Percentiles rank a stretch among this genome's conserved stretches.
Evolutionary conservation across 2,329 filamentous ascomycete genomes (phyloP).

Genomic region (Diaporthe velutina): DNA sequence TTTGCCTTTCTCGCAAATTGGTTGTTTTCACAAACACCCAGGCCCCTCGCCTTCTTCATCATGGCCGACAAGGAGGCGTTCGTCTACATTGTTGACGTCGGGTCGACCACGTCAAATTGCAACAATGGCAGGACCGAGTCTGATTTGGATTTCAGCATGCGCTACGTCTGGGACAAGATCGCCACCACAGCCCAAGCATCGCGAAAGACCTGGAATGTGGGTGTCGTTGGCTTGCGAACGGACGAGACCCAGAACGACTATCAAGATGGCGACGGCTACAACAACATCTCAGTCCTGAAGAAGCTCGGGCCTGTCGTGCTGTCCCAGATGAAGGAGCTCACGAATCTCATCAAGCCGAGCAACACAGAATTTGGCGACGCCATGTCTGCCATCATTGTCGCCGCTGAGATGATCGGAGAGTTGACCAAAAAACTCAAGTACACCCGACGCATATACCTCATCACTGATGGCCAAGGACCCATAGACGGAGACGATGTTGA

Average conservation of each 20-base stretch:
- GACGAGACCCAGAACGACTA: conserved; percentile 79
- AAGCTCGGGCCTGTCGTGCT: conserved; percentile 72
- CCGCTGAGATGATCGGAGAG: conserved; percentile 85
- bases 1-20: background rate
- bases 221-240: conserved; percentile 87
- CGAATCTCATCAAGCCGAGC: conserved; percentile 75
- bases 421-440: conserved; percentile 88
- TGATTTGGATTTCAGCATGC: conserved; percentile 90
- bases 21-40: conserved; percentile 6
- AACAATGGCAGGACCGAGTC: conserved; percentile 79
- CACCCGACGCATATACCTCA: conserved; percentile 82
- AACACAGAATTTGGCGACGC: conserved; percentile 80
- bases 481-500: conserved; percentile 81
- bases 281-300: conserved; percentile 86
- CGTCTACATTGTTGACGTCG: conserved; percentile 91
- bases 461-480: conserved; percentile 83
- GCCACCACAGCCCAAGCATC: conserved; percentile 76
- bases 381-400: conserved; percentile 88
- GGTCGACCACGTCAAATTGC: conserved; percentile 82
- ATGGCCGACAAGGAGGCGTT: conserved; percentile 97
- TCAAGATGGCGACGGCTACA: conserved; percentile 78
- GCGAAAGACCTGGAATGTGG: conserved; percentile 79
- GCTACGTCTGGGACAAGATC: conserved; percentile 96
- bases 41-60: conserved; percentile 42
- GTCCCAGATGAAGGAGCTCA: conserved; percentile 76